Percentiles rank a stretch among this genome's conserved stretches.
Evolutionary conservation across 2,329 filamentous ascomycete species (phyloP).

Genomic region (Westerdykella sp.): DNA sequence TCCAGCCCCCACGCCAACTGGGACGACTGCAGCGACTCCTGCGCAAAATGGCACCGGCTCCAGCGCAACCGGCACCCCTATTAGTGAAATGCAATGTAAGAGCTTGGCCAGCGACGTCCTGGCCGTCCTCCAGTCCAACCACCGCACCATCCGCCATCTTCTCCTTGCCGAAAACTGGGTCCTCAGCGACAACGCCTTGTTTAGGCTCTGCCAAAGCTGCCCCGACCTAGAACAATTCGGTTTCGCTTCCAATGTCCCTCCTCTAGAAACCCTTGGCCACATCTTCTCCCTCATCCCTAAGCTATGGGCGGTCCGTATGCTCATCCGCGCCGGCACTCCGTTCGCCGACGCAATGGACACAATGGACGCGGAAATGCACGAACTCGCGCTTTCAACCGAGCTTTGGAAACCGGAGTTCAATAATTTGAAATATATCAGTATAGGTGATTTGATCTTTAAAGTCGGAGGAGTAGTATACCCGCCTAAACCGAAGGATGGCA

Average conservation of each 20-base stretch:
- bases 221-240: slow-evolving; percentile 56
- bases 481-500: slow-evolving; percentile 8
- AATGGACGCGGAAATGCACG: slow-evolving; percentile 27
- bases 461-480: slow-evolving; percentile 29
- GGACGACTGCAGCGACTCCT: slow-evolving; percentile 17
- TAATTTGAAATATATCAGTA: slow-evolving; percentile 35
- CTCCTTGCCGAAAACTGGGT: slow-evolving; percentile 53
- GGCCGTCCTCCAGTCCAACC: slow-evolving; percentile 45
- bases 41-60: slow-evolving; percentile 9
- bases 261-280: slow-evolving; percentile 29
- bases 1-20: slow-evolving; percentile 16
- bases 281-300: slow-evolving; percentile 36
- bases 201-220: slow-evolving; percentile 48
- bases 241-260: slow-evolving; percentile 51
- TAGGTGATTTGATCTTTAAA: slow-evolving; percentile 37
- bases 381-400: slow-evolving; percentile 28
- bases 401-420: slow-evolving; percentile 31
- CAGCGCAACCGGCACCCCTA: slow-evolving; percentile 18
- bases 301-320: slow-evolving; percentile 38
- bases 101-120: slow-evolving; percentile 44
- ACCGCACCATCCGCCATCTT: slow-evolving; percentile 50
- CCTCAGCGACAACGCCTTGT: slow-evolving; percentile 45
- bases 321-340: slow-evolving; percentile 26
- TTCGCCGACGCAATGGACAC: slow-evolving; percentile 19
- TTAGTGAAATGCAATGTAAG: slow-evolving; percentile 24